These are phyloP conservation scores for Aspergillus saccharolyticus DNA, from an alignment of 495 filamentous ascomycete genomes.

Conservation along the genomic window DNA sequence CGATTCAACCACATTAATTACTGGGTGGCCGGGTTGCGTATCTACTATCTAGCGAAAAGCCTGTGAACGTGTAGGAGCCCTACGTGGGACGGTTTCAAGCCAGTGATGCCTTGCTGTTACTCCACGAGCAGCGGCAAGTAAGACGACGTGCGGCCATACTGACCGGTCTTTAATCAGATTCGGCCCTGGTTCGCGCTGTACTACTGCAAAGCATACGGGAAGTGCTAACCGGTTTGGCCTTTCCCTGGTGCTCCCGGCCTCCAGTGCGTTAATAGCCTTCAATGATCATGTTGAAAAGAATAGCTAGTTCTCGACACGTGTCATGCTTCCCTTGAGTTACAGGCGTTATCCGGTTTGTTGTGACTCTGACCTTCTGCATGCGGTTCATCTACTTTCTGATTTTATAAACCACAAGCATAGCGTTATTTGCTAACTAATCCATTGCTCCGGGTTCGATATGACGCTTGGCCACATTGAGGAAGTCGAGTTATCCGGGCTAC, in stretches of 20 bases:
- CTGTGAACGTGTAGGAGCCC: neutral
- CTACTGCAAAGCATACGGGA: neutral
- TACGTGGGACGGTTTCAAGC: constrained; percentile 1
- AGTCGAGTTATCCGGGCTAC: neutral
- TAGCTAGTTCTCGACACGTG: constrained; percentile 2
- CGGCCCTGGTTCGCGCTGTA: neutral
- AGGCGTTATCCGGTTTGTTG: neutral
- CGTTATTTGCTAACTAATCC: neutral
- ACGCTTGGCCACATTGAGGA: neutral
- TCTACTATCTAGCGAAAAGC: neutral
- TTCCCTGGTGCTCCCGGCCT: neutral
- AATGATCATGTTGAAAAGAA: neutral
- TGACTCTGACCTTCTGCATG: neutral
- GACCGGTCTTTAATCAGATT: neutral
- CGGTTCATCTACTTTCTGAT: neutral
- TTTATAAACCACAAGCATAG: neutral
- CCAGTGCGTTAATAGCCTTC: neutral
- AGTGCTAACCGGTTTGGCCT: neutral
- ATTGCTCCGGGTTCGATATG: neutral
- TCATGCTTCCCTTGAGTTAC: neutral
- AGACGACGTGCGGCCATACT: neutral
- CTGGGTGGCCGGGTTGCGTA: neutral
- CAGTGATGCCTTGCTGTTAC: neutral
- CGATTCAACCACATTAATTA: neutral
- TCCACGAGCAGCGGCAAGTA: neutral